A percentile compares a stretch with the other conserved stretches of the same genome.
Conservation (phyloP, 139 green algal species). For the Coelastrella sp. region DNA sequence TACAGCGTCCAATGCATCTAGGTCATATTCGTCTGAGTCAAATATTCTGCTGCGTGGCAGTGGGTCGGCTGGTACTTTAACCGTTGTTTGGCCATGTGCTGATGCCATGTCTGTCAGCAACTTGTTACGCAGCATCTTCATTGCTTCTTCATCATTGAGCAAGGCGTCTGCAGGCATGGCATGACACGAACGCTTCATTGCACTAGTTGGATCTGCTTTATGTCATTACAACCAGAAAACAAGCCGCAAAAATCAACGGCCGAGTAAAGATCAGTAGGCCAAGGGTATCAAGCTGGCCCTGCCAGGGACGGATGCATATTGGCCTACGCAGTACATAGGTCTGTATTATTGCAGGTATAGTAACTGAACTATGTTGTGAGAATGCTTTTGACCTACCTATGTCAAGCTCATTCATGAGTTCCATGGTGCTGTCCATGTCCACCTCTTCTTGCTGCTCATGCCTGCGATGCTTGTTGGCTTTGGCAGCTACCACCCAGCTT, state of each 20-base stretch:
- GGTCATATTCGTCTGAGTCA: slow-evolving; percentile 37
- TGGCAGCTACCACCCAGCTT: background rate
- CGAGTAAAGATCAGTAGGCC: too few relatives aligned
- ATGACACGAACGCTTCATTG: background rate
- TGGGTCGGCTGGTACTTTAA: background rate
- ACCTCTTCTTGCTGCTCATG: background rate
- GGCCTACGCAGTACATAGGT: background rate
- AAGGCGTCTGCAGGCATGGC: background rate
- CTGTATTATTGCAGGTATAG: too few relatives aligned
- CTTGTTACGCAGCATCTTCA: background rate
- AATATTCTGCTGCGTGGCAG: background rate
- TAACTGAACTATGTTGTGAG: too few relatives aligned
- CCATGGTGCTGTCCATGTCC: slow-evolving; percentile 22
- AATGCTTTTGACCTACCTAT: background rate
- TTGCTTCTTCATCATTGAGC: slow-evolving; percentile 24
- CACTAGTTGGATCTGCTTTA: too few relatives aligned
- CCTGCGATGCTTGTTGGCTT: background rate
- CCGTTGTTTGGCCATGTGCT: background rate
- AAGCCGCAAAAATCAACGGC: too few relatives aligned
- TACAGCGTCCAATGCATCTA: background rate
- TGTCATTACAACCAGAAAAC: too few relatives aligned
- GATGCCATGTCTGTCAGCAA: slow-evolving; percentile 38
- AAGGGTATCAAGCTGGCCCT: too few relatives aligned
- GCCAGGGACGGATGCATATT: background rate
- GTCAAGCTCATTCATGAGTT: slow-evolving; percentile 30